phyloP scores from a whole-genome alignment of 371 early-diverging fungal genomes.

The Chytridium lagenaria region DNA sequence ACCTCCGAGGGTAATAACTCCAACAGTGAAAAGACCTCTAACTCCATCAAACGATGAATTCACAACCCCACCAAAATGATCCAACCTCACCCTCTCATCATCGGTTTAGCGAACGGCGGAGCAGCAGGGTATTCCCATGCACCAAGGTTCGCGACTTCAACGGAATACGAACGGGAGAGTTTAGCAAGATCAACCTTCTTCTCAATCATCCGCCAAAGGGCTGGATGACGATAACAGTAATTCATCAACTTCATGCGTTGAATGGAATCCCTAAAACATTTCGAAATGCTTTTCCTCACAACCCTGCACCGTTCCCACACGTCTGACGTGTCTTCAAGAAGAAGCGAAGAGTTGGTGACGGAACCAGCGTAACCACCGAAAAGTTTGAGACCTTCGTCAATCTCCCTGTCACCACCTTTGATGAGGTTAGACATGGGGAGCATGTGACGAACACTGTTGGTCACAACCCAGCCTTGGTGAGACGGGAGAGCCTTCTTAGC shows the following conservation, averaged over 20 bases:
- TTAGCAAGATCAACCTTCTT: constrained; percentile 37
- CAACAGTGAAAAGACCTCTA: constrained; percentile 52
- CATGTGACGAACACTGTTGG: constrained; percentile 46
- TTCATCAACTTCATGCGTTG: constrained; percentile 49
- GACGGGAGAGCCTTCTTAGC: constrained; percentile 32
- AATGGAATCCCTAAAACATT: constrained; percentile 33
- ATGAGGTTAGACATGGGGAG: constrained; percentile 47
- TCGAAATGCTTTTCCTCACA: constrained; percentile 40
- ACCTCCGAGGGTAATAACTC: constrained; percentile 47
- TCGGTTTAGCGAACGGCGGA: constrained; percentile 25
- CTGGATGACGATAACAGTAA: constrained; percentile 47
- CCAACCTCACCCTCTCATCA: constrained; percentile 30
- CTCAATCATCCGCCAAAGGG: constrained; percentile 42
- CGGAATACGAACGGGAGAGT: constrained; percentile 41
- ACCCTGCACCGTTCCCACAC: constrained; percentile 48
- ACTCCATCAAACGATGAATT: constrained; percentile 53
- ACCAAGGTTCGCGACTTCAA: constrained; percentile 57
- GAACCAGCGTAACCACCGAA: constrained; percentile 58
- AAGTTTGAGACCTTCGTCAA: constrained; percentile 41
- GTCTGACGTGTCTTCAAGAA: constrained; percentile 28
- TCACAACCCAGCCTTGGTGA: constrained; percentile 56
- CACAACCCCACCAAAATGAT: constrained; percentile 46
- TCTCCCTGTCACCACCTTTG: constrained; percentile 45
- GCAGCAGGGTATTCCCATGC: constrained; percentile 52
- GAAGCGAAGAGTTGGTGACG: constrained; percentile 39